These are phyloP conservation scores for Tetrahymena borealis DNA, from an alignment of 73 alveolate species.

Conservation along the genomic window DNA sequence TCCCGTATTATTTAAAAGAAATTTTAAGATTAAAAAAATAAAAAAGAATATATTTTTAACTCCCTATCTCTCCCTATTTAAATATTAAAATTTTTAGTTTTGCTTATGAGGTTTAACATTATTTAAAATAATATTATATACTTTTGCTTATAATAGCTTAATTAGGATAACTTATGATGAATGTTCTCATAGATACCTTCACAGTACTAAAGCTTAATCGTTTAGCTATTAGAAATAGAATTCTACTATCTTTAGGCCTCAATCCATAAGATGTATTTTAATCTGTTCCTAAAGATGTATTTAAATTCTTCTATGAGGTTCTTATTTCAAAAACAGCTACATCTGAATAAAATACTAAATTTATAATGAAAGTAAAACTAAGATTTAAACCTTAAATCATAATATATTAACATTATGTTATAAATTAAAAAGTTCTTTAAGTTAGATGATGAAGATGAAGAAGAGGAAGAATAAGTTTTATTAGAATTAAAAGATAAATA, in stretches of 20 bases:
- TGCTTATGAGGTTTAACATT: no score
- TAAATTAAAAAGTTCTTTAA: not conserved
- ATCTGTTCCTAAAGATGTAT: not conserved
- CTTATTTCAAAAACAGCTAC: not conserved
- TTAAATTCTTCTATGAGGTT: not conserved
- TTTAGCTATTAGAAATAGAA: not conserved
- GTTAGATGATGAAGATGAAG: not conserved
- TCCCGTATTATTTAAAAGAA: no score
- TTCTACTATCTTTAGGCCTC: not conserved
- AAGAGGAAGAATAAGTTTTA: not conserved
- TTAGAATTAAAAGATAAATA: not conserved
- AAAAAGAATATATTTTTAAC: no score
- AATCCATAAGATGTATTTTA: not conserved
- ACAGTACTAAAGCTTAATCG: not conserved
- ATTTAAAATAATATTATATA: not conserved
- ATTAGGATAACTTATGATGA: not conserved
- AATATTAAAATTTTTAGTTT: no score
- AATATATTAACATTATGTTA: not conserved
- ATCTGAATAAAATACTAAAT: not conserved
- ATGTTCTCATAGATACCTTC: not conserved
- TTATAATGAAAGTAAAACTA: not conserved
- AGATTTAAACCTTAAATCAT: not conserved
- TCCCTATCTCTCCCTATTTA: no score
- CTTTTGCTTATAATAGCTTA: not conserved
- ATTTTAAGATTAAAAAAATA: no score